These are phyloP conservation scores for Cladosporium velox DNA, from an alignment of 2,329 filamentous ascomycete species.

Conservation along the genomic window DNA sequence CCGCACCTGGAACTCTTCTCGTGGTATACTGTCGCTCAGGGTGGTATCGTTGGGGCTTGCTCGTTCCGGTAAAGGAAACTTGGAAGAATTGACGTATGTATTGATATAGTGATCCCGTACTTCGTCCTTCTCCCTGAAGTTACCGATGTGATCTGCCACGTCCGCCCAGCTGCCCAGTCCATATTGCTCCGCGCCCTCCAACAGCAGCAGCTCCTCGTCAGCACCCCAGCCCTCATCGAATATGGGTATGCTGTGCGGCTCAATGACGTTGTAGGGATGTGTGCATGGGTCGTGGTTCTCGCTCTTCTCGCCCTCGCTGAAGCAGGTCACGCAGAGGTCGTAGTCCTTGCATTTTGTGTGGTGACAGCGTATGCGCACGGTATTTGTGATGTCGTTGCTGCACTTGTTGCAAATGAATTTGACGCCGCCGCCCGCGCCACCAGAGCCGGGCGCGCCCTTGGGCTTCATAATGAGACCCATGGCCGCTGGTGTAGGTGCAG, in stretches of 20 bases:
- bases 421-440: constrained; percentile 42
- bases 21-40: constrained; percentile 75
- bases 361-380: constrained; percentile 92
- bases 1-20: constrained; percentile 87
- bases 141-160: constrained; percentile 96
- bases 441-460: constrained; percentile 34
- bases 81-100: constrained; percentile 79
- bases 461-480: constrained; percentile 41
- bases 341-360: constrained; percentile 84
- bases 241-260: constrained; percentile 97
- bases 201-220: constrained; percentile 88
- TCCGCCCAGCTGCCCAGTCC: constrained; percentile 96
- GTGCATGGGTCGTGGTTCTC: constrained; percentile 83
- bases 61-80: constrained; percentile 83
- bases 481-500: neutral
- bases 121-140: constrained; percentile 91
- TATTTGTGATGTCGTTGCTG: constrained; percentile 94
- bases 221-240: constrained; percentile 95
- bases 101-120: constrained; percentile 91
- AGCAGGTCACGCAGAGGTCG: constrained; percentile 95
- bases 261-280: constrained; percentile 90
- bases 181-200: constrained; percentile 95
- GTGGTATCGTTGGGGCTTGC: constrained; percentile 80
- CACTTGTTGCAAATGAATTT: constrained; percentile 99
- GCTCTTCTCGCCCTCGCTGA: constrained; percentile 76